Base-by-base conservation (phyloP, 306 rosid genomes). In the Prunus mume region DNA sequence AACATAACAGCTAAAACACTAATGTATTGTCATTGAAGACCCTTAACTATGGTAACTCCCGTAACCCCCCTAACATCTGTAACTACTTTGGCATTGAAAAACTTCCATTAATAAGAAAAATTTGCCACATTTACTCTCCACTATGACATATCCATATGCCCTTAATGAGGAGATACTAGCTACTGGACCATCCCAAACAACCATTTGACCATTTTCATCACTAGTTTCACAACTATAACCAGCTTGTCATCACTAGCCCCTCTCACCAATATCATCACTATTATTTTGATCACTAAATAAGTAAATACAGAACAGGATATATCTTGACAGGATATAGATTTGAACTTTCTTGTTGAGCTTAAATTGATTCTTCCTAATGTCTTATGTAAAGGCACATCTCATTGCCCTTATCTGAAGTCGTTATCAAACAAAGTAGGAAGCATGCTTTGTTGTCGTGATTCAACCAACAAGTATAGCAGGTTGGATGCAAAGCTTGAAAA, bases 401-500 rank as follows among this genome's bases (percentile, higher is more conserved):
- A 67, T 8, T 57, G 70, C 78, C 65, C 77, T 77, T 79, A 63
- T 51, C 72, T 81, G 71, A 83, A 81, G 82, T 81, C 70, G 58
- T 56, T 84, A 63, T 75, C 83, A 78, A 78, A 72, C 34, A 87
- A 84, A 90, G 75, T 88, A 71, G 91, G 93, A 83, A 88, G 84
- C 72, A 71, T 85, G 66, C n/a, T 90, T 25, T 85, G 88, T 76
- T 80, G 84, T 73, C 76, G 81, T 41, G 69, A 75, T 55, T 68
- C 80, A n/a, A 68, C 83, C 50, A 86, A 83, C 78, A 86, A 86
- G 69, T 81, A 83, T 66, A 84, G 69, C 86, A 84, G 86, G 76
- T 82, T 93, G 85, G 97, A 93, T 63, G 82, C 76, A 47, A 91
- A 90, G 83, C 83, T 93, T 68, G 93, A 85, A 68, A 81, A 74